phyloP scores from a whole-genome alignment of 345 rosid genomes.

The Alliaria petiolata region DNA sequence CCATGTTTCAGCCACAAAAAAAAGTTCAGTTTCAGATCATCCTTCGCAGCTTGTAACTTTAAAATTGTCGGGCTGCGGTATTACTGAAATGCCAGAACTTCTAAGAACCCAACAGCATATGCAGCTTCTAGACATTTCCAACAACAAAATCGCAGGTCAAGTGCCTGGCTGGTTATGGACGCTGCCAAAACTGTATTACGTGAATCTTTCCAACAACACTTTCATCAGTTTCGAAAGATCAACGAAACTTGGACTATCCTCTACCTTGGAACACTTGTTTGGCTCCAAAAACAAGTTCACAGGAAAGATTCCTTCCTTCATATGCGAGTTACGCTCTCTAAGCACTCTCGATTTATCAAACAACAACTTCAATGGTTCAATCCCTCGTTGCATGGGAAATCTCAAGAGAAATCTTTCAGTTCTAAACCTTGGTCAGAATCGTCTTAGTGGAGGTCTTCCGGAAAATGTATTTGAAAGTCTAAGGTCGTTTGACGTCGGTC shows the following conservation, averaged over 20 bases:
- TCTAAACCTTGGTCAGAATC: background rate
- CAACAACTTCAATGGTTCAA: background rate
- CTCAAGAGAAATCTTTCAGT: background rate
- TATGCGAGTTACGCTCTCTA: background rate
- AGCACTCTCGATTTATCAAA: background rate
- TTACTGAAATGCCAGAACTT: background rate
- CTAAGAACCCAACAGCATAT: background rate
- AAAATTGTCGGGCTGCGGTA: background rate
- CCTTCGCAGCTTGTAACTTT: background rate
- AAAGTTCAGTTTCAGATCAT: background rate
- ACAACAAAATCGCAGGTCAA: conserved; percentile 5
- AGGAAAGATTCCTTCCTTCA: background rate
- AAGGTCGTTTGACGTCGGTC: conserved; percentile 9
- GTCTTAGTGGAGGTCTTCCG: background rate
- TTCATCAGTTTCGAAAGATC: background rate
- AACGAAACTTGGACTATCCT: background rate
- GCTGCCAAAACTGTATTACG: background rate
- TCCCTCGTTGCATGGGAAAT: background rate
- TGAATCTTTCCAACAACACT: conserved; percentile 3
- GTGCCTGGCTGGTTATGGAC: conserved; percentile 10
- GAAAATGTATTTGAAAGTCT: conserved; percentile 4
- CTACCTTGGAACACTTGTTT: background rate
- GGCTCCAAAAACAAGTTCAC: background rate
- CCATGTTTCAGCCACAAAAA: background rate
- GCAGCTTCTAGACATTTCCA: background rate